Evolutionary conservation across 176 grass and related monocot species (phyloP), one percentile per base, ranked within the genome.

Genomic region (Zoysia pacifica): DNA sequence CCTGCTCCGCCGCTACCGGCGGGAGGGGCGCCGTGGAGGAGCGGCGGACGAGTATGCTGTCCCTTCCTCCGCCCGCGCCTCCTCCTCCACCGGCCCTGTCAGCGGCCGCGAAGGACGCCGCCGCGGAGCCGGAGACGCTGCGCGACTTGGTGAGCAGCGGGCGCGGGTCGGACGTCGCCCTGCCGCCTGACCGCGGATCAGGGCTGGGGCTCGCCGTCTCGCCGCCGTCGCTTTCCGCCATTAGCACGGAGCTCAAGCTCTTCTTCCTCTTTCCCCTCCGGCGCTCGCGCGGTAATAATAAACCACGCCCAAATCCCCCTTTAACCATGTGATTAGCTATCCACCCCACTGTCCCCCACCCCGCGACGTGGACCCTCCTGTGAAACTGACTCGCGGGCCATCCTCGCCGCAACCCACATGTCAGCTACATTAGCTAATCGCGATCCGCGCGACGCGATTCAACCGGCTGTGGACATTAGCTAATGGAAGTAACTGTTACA

Each of bases 151-250:
- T 82, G 73, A 87, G 79, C 58, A 75, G 69, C 51, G 69, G 44
- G 11, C 68, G 86, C 69, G 55, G 46, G 1, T 74, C 81, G 65
- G 76, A 42, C 54, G 63, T 84, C 66, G 73, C 70, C 55, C 67
- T 70, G 51, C 39, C 60, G 36, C 42, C 70, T 20, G 19, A 15
- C 43, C 67, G 37, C 19, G 37, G 49, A 16, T 44, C 77, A 13
- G 81, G 44, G 48, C 67, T 73, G 10, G 66, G 78, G 62, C 54
- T 81, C 40, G 78, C 65, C 18, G 82, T 51, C 60, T 85, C 89
- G 9, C 74, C 69, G 67, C 78, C 48, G 69, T 82, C 85, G 86
- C 82, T 91, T 82, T 82, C 86, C 69, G 78, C 82, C 89, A 91
- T 91, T 84, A 67, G 70, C 77, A 89, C 46, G 76, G 65, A 76